phyloP scores from a whole-genome alignment of 164 flowering plant genomes.

The Malania oleifera region DNA sequence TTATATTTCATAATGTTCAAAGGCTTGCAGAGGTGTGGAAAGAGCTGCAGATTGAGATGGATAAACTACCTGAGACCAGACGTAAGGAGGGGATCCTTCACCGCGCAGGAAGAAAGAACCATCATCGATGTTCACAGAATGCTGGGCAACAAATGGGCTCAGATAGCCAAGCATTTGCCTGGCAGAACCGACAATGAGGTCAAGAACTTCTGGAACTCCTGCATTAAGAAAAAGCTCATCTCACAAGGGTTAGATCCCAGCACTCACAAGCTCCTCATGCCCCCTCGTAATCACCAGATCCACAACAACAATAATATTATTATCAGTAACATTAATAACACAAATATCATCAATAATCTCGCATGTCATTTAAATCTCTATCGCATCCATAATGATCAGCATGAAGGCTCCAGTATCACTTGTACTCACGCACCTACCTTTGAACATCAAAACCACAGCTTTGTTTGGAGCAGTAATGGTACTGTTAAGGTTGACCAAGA shows the following conservation, averaged over 20 bases:
- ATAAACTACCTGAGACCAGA: constrained; percentile 53
- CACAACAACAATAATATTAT: neutral
- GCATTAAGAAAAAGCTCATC: constrained; percentile 52
- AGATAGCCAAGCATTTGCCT: constrained; percentile 49
- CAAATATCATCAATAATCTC: neutral
- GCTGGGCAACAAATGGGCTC: constrained; percentile 53
- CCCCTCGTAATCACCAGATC: constrained; percentile 4
- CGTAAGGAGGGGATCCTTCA: constrained; percentile 45
- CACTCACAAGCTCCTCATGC: constrained; percentile 44
- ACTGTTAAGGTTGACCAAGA: neutral
- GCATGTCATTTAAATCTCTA: no score
- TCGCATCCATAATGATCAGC: no score
- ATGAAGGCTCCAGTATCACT: neutral
- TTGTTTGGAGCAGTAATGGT: no score
- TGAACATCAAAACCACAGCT: constrained; percentile 18
- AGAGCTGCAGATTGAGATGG: constrained; percentile 55
- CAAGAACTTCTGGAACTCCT: constrained; percentile 54
- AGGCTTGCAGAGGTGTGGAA: constrained; percentile 54
- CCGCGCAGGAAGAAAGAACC: constrained; percentile 38
- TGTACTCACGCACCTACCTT: no score
- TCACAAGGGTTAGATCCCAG: constrained; percentile 46
- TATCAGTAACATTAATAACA: no score
- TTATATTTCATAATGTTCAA: no score
- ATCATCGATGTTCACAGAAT: constrained; percentile 47
- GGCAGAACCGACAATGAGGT: constrained; percentile 55